Percentiles rank a stretch among this genome's conserved stretches.
Conservation (phyloP, 306 rosid genomes). For the Vigna radiata region DNA sequence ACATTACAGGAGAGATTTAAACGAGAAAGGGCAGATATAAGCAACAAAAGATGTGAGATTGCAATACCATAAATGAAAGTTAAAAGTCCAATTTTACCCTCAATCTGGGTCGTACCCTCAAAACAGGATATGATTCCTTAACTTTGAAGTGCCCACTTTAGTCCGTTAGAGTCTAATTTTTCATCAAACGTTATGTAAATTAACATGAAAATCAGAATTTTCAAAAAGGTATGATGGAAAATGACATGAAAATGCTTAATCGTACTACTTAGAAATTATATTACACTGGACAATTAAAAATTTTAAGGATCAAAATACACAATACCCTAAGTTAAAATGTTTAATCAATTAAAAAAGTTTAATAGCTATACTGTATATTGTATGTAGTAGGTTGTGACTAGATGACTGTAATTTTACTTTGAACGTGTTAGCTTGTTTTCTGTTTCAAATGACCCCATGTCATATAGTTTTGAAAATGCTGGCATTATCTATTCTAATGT, state of each 20-base stretch:
- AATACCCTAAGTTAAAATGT: conserved; percentile 15
- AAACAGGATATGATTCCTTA: background rate
- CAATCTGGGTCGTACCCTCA: background rate
- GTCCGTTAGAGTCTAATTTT: background rate
- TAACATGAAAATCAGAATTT: background rate
- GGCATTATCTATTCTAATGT: background rate
- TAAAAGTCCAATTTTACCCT: background rate
- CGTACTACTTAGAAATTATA: background rate
- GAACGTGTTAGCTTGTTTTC: too few species aligned
- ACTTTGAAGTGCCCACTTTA: too few species aligned
- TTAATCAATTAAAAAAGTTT: background rate
- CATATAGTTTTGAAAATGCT: conserved; percentile 20
- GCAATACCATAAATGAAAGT: background rate
- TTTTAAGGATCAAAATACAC: background rate
- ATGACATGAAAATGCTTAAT: background rate
- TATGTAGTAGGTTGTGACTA: too few species aligned
- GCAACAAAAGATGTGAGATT: background rate
- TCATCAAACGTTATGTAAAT: background rate
- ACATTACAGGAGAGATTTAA: background rate
- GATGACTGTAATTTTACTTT: too few species aligned
- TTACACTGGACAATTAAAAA: background rate
- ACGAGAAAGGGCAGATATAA: background rate
- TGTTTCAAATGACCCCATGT: background rate
- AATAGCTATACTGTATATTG: too few species aligned
- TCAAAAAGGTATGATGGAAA: background rate